phyloP scores from a whole-genome alignment of 2,329 filamentous ascomycete genomes.

The Aspergillus fructus region DNA sequence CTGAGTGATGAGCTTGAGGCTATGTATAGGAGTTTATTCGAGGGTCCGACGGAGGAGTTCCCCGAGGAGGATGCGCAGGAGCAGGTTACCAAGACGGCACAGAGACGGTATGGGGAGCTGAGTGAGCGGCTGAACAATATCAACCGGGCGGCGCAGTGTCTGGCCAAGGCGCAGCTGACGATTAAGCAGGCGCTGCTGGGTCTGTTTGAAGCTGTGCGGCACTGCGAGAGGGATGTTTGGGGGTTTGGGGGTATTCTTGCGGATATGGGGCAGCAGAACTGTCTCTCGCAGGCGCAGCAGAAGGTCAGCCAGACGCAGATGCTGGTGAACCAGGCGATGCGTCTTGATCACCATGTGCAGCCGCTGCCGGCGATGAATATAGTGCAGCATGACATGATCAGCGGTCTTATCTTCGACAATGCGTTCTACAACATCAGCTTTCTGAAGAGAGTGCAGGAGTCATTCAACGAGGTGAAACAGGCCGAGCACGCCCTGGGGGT shows the following conservation, averaged over 20 bases:
- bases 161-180: background rate
- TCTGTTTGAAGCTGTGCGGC: background rate
- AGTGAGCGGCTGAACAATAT: background rate
- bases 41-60: constrained; percentile 2
- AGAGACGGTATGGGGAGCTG: background rate
- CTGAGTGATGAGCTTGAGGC: background rate
- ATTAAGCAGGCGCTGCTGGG: background rate
- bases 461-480: background rate
- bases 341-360: background rate
- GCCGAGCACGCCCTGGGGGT: background rate
- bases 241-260: constrained; percentile 1
- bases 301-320: constrained; percentile 8
- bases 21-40: background rate
- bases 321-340: background rate
- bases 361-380: constrained; percentile 1
- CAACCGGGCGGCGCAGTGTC: background rate
- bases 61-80: constrained; percentile 6
- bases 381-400: constrained; percentile 1
- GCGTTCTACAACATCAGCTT: background rate
- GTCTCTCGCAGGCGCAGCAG: constrained; percentile 1
- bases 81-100: background rate
- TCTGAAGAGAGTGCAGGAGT: background rate
- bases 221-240: background rate
- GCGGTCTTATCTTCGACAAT: constrained; percentile 1
- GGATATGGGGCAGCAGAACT: background rate